Conservation (phyloP, 805 yeast species). For the Nakazawaea molendinolei region DNA sequence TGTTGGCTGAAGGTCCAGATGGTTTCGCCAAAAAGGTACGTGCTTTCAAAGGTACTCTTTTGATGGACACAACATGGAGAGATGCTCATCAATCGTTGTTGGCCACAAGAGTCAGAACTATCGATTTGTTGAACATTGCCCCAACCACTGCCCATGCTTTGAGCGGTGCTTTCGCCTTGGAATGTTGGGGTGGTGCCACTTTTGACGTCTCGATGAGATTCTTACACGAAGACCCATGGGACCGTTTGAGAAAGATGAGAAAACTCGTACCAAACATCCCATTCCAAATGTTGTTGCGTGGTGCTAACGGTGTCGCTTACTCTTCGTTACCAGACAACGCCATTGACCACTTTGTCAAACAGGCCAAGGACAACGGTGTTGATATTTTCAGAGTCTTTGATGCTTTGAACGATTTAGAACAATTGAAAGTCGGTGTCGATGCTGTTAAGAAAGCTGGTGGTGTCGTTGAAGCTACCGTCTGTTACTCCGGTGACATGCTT, state of each 20-base stretch:
- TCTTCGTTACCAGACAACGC: conserved; percentile 98
- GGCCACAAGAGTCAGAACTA: conserved; percentile 96
- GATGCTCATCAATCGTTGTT: conserved; percentile 97
- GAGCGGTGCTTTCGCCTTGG: conserved; percentile 87
- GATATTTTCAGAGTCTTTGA: conserved; percentile 98
- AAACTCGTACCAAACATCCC: conserved; percentile 95
- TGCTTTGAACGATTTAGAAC: conserved; percentile 94
- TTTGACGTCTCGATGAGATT: conserved; percentile 98
- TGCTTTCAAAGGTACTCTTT: conserved; percentile 73
- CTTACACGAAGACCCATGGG: conserved; percentile 99
- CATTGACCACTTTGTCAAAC: conserved; percentile 91
- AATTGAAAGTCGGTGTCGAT: conserved; percentile 93
- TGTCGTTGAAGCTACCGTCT: conserved; percentile 96
- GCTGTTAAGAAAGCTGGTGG: conserved; percentile 99
- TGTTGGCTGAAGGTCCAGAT: conserved; percentile 81
- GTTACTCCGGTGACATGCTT: conserved; percentile 99
- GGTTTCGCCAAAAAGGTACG: conserved; percentile 87
- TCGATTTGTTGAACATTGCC: conserved; percentile 87
- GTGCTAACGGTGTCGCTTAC: conserved; percentile 99
- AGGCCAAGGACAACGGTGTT: conserved; percentile 94
- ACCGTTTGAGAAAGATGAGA: conserved; percentile 81
- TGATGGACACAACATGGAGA: conserved; percentile 99
- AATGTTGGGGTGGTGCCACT: conserved; percentile 99
- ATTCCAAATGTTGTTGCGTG: conserved; percentile 98
- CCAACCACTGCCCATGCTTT: conserved; percentile 89